These are phyloP conservation scores for Bondarzewia mesenterica DNA, from an alignment of 1,284 basidiomycete genomes.

Conservation along the genomic window DNA sequence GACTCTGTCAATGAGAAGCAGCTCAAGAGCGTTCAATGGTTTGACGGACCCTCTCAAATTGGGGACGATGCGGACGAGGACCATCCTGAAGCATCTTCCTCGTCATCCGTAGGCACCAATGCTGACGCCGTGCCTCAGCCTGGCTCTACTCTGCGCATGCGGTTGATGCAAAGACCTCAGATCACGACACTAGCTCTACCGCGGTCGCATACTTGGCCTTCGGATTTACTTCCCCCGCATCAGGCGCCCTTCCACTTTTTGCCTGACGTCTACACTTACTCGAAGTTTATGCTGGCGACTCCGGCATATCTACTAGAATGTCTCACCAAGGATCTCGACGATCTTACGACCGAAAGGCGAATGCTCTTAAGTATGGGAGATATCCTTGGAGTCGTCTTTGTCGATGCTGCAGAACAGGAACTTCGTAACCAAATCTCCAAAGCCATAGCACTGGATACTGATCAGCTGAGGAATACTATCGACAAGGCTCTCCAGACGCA, in stretches of 20 bases:
- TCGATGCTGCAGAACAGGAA: slow-evolving; percentile 73
- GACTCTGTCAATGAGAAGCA: slow-evolving; percentile 89
- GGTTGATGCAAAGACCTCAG: slow-evolving; percentile 88
- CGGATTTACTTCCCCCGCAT: slow-evolving; percentile 82
- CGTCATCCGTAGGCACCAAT: slow-evolving; percentile 28
- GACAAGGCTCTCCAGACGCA: slow-evolving; percentile 56
- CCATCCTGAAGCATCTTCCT: slow-evolving; percentile 33
- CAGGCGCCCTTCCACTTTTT: slow-evolving; percentile 94
- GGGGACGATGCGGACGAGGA: slow-evolving; percentile 32
- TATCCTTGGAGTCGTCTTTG: slow-evolving; percentile 71
- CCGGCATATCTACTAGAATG: slow-evolving; percentile 75
- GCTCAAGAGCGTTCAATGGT: slow-evolving; percentile 90
- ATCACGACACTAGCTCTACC: slow-evolving; percentile 95
- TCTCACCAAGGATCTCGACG: slow-evolving; percentile 68
- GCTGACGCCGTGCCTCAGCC: slow-evolving; percentile 33
- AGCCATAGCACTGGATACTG: slow-evolving; percentile 66
- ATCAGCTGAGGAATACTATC: slow-evolving; percentile 44
- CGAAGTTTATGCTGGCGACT: slow-evolving; percentile 95
- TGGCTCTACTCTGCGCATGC: slow-evolving; percentile 69
- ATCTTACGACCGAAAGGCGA: slow-evolving; percentile 63
- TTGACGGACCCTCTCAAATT: slow-evolving; percentile 36
- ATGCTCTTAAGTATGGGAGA: slow-evolving; percentile 61
- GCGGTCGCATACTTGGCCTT: slow-evolving; percentile 89
- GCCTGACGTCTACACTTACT: slow-evolving; percentile 83
- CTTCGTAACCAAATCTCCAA: slow-evolving; percentile 74